Evolutionary conservation across 108 stramenopile species (phyloP), one percentile per base, ranked within the genome.

Genomic region (Cyclostephanos tholiformis): DNA sequence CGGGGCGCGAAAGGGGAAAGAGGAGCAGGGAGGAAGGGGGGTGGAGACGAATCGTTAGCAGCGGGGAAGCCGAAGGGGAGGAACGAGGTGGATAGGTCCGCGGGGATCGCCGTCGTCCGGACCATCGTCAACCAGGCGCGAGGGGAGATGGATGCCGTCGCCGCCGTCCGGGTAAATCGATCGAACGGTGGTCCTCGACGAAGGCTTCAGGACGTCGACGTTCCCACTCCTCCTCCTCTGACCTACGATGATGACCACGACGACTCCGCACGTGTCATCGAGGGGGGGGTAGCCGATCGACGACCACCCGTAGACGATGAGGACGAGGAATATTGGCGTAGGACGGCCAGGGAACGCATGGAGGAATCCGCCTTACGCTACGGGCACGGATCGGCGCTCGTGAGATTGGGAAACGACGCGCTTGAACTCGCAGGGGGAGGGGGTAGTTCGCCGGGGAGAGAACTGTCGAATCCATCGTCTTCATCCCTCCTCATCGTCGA

Each of bases 41-140:
- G 32, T 4, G 32, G 32, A 4, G 32, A 32, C 32, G 32, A 32
- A 2, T 32, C 32, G 32, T 4, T 2, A 32, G 32, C 4, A 4
- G 41, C 41, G 41, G 41, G 41, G 4, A 7, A 1, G 41, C 0
- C 41, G 41, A 41, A 12, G 4, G 8, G 1, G 41, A 41, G 12
- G 41, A 10, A 10, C 11, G 12, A 10, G 11, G 41, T 7, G 41
- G 77, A 88, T 71, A 67, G 74, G 23, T 69, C 80, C 6, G 80
- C 80, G 48, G 91, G 91, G 11, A 78, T 90, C 20, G 82, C 80
- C 4, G 85, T 92, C 55, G 81, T 92, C 10, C 74, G 80, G 62
- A 89, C 89, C 12, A 76, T 92, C 38, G 89, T 82, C 38, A 89
- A 87, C 55, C 82, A 88, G 67, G 76, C 85, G 35, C 86, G 76